Evolutionary conservation across 352 stramenopile species (phyloP).

Genomic region (Phytophthora sansomeana): DNA sequence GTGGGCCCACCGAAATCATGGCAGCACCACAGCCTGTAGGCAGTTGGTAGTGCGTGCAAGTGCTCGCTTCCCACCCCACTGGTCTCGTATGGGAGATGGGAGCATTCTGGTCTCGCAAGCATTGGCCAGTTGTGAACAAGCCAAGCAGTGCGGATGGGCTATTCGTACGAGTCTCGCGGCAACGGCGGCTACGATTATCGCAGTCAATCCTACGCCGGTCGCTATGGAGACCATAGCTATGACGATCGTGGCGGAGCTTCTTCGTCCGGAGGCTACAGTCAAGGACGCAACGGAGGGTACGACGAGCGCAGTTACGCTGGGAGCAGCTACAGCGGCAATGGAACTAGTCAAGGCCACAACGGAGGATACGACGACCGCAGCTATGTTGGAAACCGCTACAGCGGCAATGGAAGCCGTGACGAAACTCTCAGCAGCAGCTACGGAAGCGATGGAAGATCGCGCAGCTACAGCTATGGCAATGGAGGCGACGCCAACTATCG

Average conservation of each 20-base stretch:
- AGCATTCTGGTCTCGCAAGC: too few relatives aligned
- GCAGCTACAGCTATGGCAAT: not conserved
- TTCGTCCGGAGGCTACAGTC: not conserved
- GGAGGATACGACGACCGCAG: too few relatives aligned
- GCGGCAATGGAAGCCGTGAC: too few relatives aligned
- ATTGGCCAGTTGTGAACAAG: not conserved
- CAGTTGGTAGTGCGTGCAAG: not conserved
- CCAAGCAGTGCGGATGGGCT: slow-evolving; percentile 12
- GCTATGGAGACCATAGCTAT: not conserved
- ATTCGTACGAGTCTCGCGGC: slow-evolving; percentile 14
- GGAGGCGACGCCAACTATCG: not conserved
- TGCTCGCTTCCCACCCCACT: not conserved
- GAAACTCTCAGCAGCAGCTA: too few relatives aligned
- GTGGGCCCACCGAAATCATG: not conserved
- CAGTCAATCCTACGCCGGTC: slow-evolving; percentile 16
- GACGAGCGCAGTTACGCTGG: not conserved
- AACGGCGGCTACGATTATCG: slow-evolving; percentile 12
- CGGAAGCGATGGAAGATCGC: not conserved
- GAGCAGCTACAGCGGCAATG: too few relatives aligned
- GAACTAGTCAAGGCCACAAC: too few relatives aligned
- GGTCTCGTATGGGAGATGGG: too few relatives aligned
- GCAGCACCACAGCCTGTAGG: not conserved
- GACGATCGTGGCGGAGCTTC: not conserved
- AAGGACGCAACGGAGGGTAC: slow-evolving; percentile 7
- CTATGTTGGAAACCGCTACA: too few relatives aligned